Evolutionary conservation across 352 stramenopile species (phyloP), one percentile per base, ranked within the genome.

Genomic region (Phytophthora constricta): DNA sequence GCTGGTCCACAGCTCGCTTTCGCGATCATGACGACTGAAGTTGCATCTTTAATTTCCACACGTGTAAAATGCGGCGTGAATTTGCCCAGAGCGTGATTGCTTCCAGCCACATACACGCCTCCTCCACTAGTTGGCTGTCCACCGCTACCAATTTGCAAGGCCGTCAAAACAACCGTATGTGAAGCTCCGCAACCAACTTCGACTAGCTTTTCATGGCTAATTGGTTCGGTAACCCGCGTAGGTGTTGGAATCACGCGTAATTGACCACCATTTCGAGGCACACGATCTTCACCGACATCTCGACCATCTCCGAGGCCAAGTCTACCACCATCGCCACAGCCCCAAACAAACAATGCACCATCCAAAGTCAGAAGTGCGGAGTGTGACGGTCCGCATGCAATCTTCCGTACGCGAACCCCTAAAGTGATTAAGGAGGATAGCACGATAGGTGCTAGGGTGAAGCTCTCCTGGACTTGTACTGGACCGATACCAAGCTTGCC

Each of bases 361-460:
- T 86, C 75, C 0, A 45, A 67, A 7, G 85, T 91, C 8, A 95
- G 28, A 0, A 91, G 49, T 17, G 85, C 87, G 0, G 87, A 95
- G 50, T 95, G 87, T 13, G 87, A 95, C 17, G 84, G 80, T 20
- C 87, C 87, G 48, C 87, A 95, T 0, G 87, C 80, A 23, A 95
- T 91, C 46, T 84, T 89, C 5, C 81, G 76, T 2, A 92, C 77
- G 4, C 65, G n/a, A 49, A 80, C 28, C 17, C 68, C 61, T 4
- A n/a, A 33, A 3, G 58, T 67, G 14, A 61, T 62, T 3, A 68
- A 34, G 1, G 90, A 48, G 1, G 57, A 66, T 9, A 91, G 62
- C 13, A 65, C 58, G 34, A 95, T 68, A 1, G 86, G 86, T 8
- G 62, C 42, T 7, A 95, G 22, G 4, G 84, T 86, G 63, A 95